Base-by-base conservation (phyloP, 208 protist species). In the Leishmania major region DNA sequence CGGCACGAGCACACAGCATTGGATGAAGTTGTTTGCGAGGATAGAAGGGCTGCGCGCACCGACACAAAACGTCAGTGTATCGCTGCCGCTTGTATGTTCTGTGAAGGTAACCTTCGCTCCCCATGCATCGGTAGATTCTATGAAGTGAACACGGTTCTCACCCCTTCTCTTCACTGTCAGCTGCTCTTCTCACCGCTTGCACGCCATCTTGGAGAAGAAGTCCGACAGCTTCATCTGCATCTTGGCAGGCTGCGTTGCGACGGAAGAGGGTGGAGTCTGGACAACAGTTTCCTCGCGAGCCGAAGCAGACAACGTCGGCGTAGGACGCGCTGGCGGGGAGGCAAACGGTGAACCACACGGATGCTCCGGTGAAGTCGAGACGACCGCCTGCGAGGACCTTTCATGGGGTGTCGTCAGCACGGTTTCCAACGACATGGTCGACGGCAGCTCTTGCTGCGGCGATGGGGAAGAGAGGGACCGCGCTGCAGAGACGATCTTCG, bases 161-260 rank as follows among this genome's bases (percentile, higher is more conserved):
- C 40, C 45, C 28, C 35, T 73, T 73, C 35, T 73, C 69, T 8
- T 51, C 69, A 7, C 40, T 15, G 19, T 10, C 1, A 31, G 22
- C 31, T 8, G 28, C 62, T 40, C 59, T 17, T 69, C 15, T 81
- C 60, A 81, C 35, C 81, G 67, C 75, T 91, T 91, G 85, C 92
- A 97, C 28, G 91, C 88, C 94, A 97, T 95, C 66, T 92, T 94
- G 37, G 87, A 78, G 72, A 97, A 97, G 78, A 97, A 97, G 78
- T 97, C 92, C 0, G 92, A 93, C 47, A 97, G 75, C 69, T 92
- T 96, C 89, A 92, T 93, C 80, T 97, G 94, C 75, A 88, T 78
- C 55, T 81, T 85, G 0, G 62, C 40, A 3, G 82, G 51, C 82
- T 81, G 77, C 51, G 71, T 79, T 8, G 77, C 25, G 28, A 69